Evolutionary conservation across 805 yeast genomes (phyloP).

Genomic region (Zygosaccharomyces kombuchaensis): DNA sequence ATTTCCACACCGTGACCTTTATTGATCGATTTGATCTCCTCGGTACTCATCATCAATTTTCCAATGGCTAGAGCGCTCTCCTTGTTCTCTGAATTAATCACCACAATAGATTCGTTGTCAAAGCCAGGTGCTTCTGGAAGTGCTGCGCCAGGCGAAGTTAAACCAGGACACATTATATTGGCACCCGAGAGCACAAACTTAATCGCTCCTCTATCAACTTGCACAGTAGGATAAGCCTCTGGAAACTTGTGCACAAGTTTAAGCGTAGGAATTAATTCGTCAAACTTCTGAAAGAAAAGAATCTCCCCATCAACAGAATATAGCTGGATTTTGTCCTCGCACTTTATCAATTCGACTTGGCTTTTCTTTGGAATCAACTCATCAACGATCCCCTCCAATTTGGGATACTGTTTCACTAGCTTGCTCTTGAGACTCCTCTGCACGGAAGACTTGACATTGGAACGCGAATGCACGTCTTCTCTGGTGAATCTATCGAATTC

Average conservation of each 20-base stretch:
- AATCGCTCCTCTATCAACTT: slow-evolving; percentile 94
- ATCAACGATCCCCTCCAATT: slow-evolving; percentile 72
- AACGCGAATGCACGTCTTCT: slow-evolving; percentile 84
- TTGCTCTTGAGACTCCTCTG: slow-evolving; percentile 81
- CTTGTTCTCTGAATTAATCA: slow-evolving; percentile 88
- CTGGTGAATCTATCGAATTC: slow-evolving; percentile 51
- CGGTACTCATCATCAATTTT: slow-evolving; percentile 80
- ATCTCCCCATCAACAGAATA: slow-evolving; percentile 71
- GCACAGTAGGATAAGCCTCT: slow-evolving; percentile 74
- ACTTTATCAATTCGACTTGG: slow-evolving; percentile 72
- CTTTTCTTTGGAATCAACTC: slow-evolving; percentile 84
- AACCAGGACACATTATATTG: slow-evolving; percentile 94
- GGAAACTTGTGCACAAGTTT: slow-evolving; percentile 79
- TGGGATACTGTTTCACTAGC: slow-evolving; percentile 67
- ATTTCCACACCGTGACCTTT: slow-evolving; percentile 89
- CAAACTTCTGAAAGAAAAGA: slow-evolving; percentile 74
- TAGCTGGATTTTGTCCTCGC: slow-evolving; percentile 83
- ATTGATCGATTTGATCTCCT: slow-evolving; percentile 75
- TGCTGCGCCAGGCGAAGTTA: slow-evolving; percentile 78
- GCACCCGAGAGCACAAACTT: slow-evolving; percentile 95
- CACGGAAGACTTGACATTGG: slow-evolving; percentile 91
- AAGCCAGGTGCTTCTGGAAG: slow-evolving; percentile 67
- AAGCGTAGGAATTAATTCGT: slow-evolving; percentile 71
- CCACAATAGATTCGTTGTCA: slow-evolving; percentile 62
- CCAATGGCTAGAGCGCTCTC: slow-evolving; percentile 89